These are phyloP conservation scores for Lactarius vividus DNA, from an alignment of 768 basidiomycete species.

Conservation along the genomic window DNA sequence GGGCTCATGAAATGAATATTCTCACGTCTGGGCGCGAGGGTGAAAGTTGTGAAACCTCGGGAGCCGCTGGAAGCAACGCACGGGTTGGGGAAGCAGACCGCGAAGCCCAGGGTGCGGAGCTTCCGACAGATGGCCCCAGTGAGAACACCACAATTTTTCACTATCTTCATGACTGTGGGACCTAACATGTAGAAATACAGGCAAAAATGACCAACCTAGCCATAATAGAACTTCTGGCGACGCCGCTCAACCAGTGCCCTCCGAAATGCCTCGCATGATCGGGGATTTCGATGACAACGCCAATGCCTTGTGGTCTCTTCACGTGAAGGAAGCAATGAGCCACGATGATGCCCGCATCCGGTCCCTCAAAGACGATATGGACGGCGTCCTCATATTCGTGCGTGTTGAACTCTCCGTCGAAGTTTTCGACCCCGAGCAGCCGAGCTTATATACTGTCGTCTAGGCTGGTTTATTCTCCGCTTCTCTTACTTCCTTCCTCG, in stretches of 20 bases:
- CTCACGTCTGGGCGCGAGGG: neutral
- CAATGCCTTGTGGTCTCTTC: constrained; percentile 6
- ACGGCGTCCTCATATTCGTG: too few species aligned
- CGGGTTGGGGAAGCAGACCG: neutral
- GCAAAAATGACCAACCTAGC: neutral
- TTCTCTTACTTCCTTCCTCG: constrained; percentile 10
- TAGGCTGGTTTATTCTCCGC: constrained; percentile 21
- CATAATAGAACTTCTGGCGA: neutral
- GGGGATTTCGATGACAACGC: neutral
- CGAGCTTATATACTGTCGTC: neutral
- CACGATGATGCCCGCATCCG: too few species aligned
- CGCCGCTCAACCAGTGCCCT: neutral
- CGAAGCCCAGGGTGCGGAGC: neutral
- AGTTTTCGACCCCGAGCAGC: too few species aligned
- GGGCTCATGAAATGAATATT: neutral
- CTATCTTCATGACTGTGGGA: neutral
- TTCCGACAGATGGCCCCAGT: neutral
- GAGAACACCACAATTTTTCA: neutral
- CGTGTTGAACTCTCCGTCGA: too few species aligned
- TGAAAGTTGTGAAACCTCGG: too few species aligned
- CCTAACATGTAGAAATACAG: neutral
- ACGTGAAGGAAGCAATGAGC: too few species aligned
- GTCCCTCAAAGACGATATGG: too few species aligned
- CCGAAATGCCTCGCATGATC: neutral
- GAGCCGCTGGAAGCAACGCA: neutral